phyloP scores from a whole-genome alignment of 768 basidiomycete genomes.

The Melanogaster broomeanus region DNA sequence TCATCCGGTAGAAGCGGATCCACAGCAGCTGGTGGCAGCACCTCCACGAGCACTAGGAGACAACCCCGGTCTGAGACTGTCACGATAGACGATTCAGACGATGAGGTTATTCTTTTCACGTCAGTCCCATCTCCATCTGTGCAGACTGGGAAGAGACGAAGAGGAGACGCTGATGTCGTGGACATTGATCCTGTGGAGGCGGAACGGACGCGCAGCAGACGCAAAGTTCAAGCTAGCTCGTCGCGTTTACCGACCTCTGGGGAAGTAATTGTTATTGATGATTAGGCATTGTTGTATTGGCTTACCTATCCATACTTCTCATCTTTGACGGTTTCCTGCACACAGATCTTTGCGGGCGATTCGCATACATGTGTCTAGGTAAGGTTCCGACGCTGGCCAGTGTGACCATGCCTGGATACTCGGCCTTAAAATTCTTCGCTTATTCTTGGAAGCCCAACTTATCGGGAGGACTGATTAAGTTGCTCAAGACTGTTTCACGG shows the following conservation, averaged over 20 bases:
- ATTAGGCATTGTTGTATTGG: conserved; percentile 21
- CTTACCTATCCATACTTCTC: not conserved
- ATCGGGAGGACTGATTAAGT: too few species aligned
- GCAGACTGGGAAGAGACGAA: conserved; percentile 37
- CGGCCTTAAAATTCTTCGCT: too few species aligned
- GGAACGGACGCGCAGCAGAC: conserved; percentile 21
- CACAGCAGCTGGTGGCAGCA: conserved; percentile 8
- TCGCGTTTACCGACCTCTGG: conserved; percentile 22
- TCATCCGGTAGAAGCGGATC: conserved; percentile 6
- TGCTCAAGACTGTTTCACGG: too few species aligned
- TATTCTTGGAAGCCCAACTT: too few species aligned
- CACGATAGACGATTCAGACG: conserved; percentile 34
- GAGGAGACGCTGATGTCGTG: conserved; percentile 26
- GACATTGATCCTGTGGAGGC: conserved; percentile 35
- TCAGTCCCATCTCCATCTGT: not conserved
- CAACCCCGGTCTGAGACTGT: conserved; percentile 21
- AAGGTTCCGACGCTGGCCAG: too few species aligned
- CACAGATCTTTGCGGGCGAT: not conserved
- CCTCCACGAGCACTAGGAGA: conserved; percentile 14
- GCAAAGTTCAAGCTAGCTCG: conserved; percentile 7
- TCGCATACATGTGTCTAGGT: too few species aligned
- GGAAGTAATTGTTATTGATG: conserved; percentile 50
- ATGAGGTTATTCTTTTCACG: conserved; percentile 16
- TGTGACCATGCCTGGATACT: too few species aligned
- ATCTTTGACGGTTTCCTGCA: too few species aligned